Conservation (phyloP, 2,329 filamentous ascomycete species). For the Cordyceps cicadae region DNA sequence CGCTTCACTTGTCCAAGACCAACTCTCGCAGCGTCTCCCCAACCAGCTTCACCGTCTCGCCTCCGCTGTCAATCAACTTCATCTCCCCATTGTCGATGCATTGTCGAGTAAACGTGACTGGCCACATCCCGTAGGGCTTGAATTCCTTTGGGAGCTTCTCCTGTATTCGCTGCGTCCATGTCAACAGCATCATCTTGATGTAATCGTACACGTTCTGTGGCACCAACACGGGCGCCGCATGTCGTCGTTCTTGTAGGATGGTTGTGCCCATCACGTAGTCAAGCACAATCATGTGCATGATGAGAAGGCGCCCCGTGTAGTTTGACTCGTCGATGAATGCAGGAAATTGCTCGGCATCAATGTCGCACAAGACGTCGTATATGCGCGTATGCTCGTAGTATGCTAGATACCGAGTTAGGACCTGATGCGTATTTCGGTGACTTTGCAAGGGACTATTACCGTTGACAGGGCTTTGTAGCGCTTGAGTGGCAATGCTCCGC, state of each 20-base stretch:
- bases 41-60: constrained; percentile 16
- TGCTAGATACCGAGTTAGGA: background rate
- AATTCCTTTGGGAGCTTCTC: constrained; percentile 24
- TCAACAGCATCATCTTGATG: constrained; percentile 23
- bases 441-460: background rate
- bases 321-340: constrained; percentile 9
- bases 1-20: background rate
- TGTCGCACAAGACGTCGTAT: constrained; percentile 2
- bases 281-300: constrained; percentile 12
- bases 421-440: too few relatives aligned
- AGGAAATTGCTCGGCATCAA: constrained; percentile 5
- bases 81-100: constrained; percentile 11
- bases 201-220: constrained; percentile 15
- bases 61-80: background rate
- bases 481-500: constrained; percentile 7
- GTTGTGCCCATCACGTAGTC: constrained; percentile 10
- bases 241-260: constrained; percentile 5
- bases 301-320: constrained; percentile 7
- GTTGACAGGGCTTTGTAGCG: background rate
- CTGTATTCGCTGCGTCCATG: constrained; percentile 31
- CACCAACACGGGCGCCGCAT: background rate
- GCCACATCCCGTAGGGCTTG: constrained; percentile 26
- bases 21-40: constrained; percentile 6
- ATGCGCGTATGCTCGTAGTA: constrained; percentile 12
- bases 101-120: constrained; percentile 18